These are phyloP conservation scores for Articulospora tetracladia DNA, from an alignment of 495 filamentous ascomycete species.

Conservation along the genomic window DNA sequence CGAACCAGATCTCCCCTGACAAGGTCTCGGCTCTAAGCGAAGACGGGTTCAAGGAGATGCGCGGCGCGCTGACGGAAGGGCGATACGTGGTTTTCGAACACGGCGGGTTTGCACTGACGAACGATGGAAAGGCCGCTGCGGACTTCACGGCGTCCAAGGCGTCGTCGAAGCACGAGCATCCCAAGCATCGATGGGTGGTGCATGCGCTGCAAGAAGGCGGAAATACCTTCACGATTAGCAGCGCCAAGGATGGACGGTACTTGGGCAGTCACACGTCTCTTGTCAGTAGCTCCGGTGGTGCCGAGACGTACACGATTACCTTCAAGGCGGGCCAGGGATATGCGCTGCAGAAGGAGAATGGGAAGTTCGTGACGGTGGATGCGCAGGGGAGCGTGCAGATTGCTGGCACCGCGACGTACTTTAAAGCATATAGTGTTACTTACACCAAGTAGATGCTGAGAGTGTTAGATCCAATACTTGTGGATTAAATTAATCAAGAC, in stretches of 20 bases:
- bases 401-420: slow-evolving; percentile 15
- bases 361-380: slow-evolving; percentile 28
- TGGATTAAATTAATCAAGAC: too few relatives aligned
- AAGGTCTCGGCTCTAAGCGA: slow-evolving; percentile 29
- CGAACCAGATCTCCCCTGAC: slow-evolving; percentile 28
- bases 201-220: slow-evolving; percentile 38
- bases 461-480: too few relatives aligned
- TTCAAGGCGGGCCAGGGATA: slow-evolving; percentile 43
- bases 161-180: slow-evolving; percentile 32
- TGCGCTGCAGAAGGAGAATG: slow-evolving; percentile 31
- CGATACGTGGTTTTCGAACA: slow-evolving; percentile 34
- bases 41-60: slow-evolving; percentile 47
- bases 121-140: slow-evolving; percentile 32
- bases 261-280: slow-evolving; percentile 29
- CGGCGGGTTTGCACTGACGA: slow-evolving; percentile 24
- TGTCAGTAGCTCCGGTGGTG: slow-evolving; percentile 20
- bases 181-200: slow-evolving; percentile 47
- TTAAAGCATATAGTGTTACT: slow-evolving; percentile 42
- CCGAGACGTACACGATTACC: slow-evolving; percentile 33
- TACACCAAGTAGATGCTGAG: slow-evolving; percentile 37
- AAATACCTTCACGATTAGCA: slow-evolving; percentile 43
- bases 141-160: slow-evolving; percentile 31
- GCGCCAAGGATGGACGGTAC: slow-evolving; percentile 43
- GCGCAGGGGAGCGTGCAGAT: slow-evolving; percentile 23
- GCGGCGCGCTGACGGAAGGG: slow-evolving; percentile 50